Conservation (phyloP, 768 basidiomycete genomes). For the Boletus reticulatus region DNA sequence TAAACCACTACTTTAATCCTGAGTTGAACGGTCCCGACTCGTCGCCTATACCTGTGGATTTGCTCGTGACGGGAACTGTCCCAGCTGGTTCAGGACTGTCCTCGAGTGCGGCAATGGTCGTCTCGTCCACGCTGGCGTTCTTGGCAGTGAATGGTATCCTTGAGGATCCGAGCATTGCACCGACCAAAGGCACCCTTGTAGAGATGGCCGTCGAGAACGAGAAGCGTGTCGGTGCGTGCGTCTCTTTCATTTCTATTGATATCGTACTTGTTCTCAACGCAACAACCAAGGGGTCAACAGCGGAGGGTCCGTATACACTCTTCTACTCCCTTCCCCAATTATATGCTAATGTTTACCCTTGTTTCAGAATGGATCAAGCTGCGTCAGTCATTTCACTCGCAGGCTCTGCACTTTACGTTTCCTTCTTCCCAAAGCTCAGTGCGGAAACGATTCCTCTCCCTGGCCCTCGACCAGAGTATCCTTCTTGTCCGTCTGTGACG, state of each 20-base stretch:
- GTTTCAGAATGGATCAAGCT: conserved; percentile 81
- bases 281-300: conserved; percentile 58
- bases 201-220: conserved; percentile 83
- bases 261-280: neutral
- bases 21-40: conserved; percentile 7
- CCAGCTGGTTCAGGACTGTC: conserved; percentile 87
- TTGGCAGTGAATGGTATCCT: conserved; percentile 72
- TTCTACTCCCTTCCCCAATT: neutral
- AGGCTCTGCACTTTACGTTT: conserved; percentile 71
- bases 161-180: conserved; percentile 13
- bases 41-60: conserved; percentile 59
- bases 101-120: conserved; percentile 88
- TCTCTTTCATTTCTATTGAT: neutral
- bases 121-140: conserved; percentile 80
- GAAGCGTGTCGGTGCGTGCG: conserved; percentile 63
- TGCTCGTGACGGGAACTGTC: conserved; percentile 78
- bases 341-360: neutral
- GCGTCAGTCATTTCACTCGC: conserved; percentile 78
- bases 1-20: conserved; percentile 56
- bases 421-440: conserved; percentile 73
- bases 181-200: conserved; percentile 69
- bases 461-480: conserved; percentile 20
- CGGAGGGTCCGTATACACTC: conserved; percentile 56
- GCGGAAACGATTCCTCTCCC: conserved; percentile 69
- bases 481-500: conserved; percentile 25